These are phyloP conservation scores for Mortierella claussenii DNA, from an alignment of 192 early-diverging fungal species.

Conservation along the genomic window DNA sequence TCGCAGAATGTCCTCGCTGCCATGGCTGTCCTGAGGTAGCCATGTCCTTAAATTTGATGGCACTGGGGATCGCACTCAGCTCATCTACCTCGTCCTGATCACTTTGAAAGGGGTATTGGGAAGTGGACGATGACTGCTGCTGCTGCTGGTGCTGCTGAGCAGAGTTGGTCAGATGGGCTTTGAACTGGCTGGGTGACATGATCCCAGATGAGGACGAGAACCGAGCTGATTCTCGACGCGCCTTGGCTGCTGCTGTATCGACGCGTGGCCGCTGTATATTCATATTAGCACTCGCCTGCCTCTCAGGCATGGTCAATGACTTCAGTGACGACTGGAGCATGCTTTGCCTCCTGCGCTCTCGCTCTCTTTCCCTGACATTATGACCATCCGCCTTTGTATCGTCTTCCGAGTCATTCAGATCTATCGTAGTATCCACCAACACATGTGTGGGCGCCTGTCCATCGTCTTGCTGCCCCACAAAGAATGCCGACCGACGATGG, in stretches of 20 bases:
- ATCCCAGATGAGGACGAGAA: constrained; percentile 14
- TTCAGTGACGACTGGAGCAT: constrained; percentile 33
- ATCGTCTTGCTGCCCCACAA: not conserved
- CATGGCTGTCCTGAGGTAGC: too few relatives aligned
- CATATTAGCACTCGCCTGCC: not conserved
- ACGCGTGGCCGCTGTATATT: constrained; percentile 12
- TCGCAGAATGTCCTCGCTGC: constrained; percentile 22
- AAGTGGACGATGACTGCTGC: not conserved
- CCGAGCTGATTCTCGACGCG: constrained; percentile 9
- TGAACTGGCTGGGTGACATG: constrained; percentile 48
- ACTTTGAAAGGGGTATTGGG: not conserved
- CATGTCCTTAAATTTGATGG: not conserved
- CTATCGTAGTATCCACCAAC: constrained; percentile 32
- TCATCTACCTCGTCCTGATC: not conserved
- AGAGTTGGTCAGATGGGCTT: constrained; percentile 29
- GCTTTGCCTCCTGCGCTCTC: constrained; percentile 19
- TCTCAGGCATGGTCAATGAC: constrained; percentile 27
- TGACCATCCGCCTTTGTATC: constrained; percentile 12
- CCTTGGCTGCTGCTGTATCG: constrained; percentile 6
- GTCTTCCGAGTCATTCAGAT: constrained; percentile 22
- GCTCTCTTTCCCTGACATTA: constrained; percentile 3
- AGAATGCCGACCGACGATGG: constrained; percentile 6
- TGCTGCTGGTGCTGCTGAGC: constrained; percentile 12
- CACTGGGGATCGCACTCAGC: not conserved
- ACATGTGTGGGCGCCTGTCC: constrained; percentile 26